A percentile compares a stretch with the other conserved stretches of the same genome.
Conservation (phyloP, 495 filamentous ascomycete species). For the Lasiosphaeria ovina region DNA sequence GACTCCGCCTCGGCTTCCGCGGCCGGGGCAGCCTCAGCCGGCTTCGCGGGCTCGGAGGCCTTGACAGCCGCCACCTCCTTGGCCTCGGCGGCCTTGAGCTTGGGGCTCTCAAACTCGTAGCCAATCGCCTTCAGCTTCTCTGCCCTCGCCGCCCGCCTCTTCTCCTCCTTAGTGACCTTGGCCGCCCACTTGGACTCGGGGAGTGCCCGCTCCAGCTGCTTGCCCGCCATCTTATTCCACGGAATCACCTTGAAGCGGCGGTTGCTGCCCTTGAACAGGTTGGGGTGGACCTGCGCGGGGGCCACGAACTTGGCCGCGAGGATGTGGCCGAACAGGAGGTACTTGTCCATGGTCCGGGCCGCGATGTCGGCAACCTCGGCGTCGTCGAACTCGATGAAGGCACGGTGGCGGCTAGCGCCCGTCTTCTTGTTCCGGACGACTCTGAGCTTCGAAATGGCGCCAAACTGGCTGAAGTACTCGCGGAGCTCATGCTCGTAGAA, state of each 20-base stretch:
- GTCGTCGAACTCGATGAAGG: slow-evolving; percentile 85
- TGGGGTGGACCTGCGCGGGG: slow-evolving; percentile 69
- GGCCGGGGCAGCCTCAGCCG: slow-evolving; percentile 27
- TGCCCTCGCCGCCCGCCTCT: slow-evolving; percentile 60
- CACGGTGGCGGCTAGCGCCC: slow-evolving; percentile 84
- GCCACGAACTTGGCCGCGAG: slow-evolving; percentile 80
- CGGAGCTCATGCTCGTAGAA: slow-evolving; percentile 98
- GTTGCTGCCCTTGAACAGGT: slow-evolving; percentile 84
- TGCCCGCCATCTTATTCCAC: slow-evolving; percentile 77
- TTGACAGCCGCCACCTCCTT: slow-evolving; percentile 41
- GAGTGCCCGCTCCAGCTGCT: slow-evolving; percentile 64
- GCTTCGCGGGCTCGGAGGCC: slow-evolving; percentile 28
- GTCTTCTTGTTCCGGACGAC: slow-evolving; percentile 89
- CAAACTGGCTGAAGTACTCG: slow-evolving; percentile 94
- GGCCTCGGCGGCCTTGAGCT: slow-evolving; percentile 60
- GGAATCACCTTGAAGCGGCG: slow-evolving; percentile 84
- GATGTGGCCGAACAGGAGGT: slow-evolving; percentile 90
- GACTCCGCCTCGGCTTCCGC: slow-evolving; percentile 14
- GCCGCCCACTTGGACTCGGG: slow-evolving; percentile 72
- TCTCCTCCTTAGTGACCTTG: slow-evolving; percentile 66
- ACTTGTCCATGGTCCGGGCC: slow-evolving; percentile 94
- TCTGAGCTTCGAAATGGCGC: slow-evolving; percentile 73
- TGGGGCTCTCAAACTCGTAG: slow-evolving; percentile 78
- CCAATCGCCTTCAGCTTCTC: slow-evolving; percentile 76
- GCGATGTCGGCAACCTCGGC: slow-evolving; percentile 81